phyloP scores from a whole-genome alignment of 2,329 filamentous ascomycete species.

The Aspergillus quadrilineatus region DNA sequence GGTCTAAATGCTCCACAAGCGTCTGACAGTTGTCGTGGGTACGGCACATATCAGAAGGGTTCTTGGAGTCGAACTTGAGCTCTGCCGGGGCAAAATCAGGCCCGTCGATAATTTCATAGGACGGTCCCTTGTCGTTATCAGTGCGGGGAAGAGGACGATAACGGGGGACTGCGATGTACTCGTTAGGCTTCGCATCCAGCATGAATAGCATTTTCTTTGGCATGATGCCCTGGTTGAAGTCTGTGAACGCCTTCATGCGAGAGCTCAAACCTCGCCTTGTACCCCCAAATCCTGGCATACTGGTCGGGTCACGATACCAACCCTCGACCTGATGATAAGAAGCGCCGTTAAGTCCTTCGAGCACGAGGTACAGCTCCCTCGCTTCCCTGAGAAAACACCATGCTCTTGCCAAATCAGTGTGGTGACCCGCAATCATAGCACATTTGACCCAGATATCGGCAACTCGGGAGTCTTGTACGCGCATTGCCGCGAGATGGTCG shows the following conservation, averaged over 20 bases:
- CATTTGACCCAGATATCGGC: constrained; percentile 21
- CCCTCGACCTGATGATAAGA: constrained; percentile 10
- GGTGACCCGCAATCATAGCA: constrained; percentile 24
- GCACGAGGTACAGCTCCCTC: constrained; percentile 4
- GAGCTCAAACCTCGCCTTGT: constrained; percentile 17
- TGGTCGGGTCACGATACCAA: constrained; percentile 8
- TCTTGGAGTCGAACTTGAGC: neutral
- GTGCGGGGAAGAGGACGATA: constrained; percentile 7
- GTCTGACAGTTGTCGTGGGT: neutral
- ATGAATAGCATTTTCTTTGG: constrained; percentile 21
- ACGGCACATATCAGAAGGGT: neutral
- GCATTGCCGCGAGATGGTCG: neutral
- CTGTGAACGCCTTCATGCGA: neutral
- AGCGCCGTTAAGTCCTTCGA: constrained; percentile 15
- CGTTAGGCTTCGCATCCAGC: constrained; percentile 8
- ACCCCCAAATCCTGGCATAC: constrained; percentile 18
- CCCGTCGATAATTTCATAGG: neutral
- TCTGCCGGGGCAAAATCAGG: neutral
- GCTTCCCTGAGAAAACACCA: constrained; percentile 21
- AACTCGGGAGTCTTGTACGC: constrained; percentile 18
- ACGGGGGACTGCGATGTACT: constrained; percentile 15
- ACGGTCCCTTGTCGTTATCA: neutral
- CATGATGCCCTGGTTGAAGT: neutral
- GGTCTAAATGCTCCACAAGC: neutral
- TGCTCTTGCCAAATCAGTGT: constrained; percentile 26